Evolutionary conservation across 352 stramenopile genomes (phyloP), one percentile per base, ranked within the genome.

Genomic region (Phytophthora melonis): DNA sequence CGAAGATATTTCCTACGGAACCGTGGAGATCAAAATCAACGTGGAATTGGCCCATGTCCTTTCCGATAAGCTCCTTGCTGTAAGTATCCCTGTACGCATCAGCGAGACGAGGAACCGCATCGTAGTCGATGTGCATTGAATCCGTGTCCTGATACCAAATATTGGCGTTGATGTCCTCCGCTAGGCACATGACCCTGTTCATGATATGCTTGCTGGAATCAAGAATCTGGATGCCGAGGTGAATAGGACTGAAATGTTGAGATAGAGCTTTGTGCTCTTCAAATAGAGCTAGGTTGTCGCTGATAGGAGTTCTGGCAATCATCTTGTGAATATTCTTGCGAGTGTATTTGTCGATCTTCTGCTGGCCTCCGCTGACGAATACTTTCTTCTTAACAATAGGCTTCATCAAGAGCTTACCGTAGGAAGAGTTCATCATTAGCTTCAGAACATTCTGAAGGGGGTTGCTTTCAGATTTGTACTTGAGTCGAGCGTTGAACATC

Each of bases 131-230:
- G 5, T 43, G 18, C 45, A 66, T 49, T 3, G 18, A 41, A 23
- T 66, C 59, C 2, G 59, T 66, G 45, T 66, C 59, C 5, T 66
- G 59, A 18, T 66, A 66, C 49, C 59, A 66, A n/a, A 59, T 66
- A 13, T 66, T 25, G 7, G 27, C 23, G 2, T 66, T 11, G 25
- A 66, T 49, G 21, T 66, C 49, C 6, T 66, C 59, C 5, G 59
- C 59, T 1, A 58, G 11, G 27, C 47, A 66, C 49, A 66, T 66
- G 5, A 66, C 59, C 5, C 32, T 8, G 19, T 66, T 66, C 59
- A 66, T 66, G 23, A 66, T 58, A 18, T 52, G 59, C n/a, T 66
- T 66, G 25, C 18, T 41, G 11, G 8, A 27, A n/a, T 52, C 47
- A 5, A 66, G 49, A 10, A 66, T 19, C n/a, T 34, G 30, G 1